phyloP scores from a whole-genome alignment of 257 asterid genomes.

The Euphrasia confusa region DNA sequence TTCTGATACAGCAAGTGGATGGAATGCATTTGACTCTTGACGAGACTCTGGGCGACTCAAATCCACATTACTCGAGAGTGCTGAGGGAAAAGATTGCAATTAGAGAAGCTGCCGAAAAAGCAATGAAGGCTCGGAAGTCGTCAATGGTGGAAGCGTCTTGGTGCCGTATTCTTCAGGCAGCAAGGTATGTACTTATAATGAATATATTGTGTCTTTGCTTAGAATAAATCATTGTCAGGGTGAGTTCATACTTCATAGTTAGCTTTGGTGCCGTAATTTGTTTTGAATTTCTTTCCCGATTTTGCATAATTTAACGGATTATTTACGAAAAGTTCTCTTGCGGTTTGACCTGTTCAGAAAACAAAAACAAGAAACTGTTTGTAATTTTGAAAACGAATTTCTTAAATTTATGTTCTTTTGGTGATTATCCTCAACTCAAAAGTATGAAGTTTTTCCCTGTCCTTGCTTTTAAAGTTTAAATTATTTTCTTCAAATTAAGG shows the following conservation, averaged over 20 bases:
- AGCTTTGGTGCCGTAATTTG: too few species aligned
- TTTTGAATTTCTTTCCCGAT: too few species aligned
- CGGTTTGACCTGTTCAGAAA: too few species aligned
- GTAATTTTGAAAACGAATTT: not conserved
- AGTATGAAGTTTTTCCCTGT: too few species aligned
- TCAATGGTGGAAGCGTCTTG: constrained; percentile 97
- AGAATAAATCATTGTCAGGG: not conserved
- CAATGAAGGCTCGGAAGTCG: constrained; percentile 78
- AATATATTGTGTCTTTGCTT: not conserved
- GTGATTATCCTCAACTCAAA: too few species aligned
- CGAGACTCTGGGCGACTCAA: constrained; percentile 87
- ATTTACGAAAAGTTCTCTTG: too few species aligned
- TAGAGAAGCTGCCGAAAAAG: constrained; percentile 85
- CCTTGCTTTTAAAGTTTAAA: too few species aligned
- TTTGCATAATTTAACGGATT: too few species aligned
- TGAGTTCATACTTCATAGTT: not conserved
- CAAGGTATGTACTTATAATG: constrained; percentile 41
- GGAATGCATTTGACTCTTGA: constrained; percentile 93
- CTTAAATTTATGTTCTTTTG: too few species aligned
- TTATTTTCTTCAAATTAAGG: not conserved
- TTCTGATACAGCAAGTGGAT: constrained; percentile 57
- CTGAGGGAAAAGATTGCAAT: constrained; percentile 86
- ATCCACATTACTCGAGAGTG: constrained; percentile 82
- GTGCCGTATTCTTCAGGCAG: constrained; percentile 91
- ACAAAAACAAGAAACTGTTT: not conserved